phyloP scores from a whole-genome alignment of 257 asterid species.

The Salvia hispanica region DNA sequence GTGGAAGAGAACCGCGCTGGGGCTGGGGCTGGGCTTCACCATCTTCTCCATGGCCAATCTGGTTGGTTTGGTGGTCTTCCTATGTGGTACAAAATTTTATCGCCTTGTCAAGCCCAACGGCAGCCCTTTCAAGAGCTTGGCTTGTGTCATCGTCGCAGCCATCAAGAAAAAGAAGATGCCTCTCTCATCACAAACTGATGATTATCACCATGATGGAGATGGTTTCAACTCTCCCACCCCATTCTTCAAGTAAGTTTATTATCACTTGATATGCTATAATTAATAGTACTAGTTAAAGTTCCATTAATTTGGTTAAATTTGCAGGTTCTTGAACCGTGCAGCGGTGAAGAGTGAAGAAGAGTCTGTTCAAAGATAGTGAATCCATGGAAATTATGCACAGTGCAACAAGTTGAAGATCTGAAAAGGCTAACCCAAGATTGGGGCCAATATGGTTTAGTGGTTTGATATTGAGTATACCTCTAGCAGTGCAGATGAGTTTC shows the following conservation, averaged over 20 bases:
- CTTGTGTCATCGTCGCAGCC: constrained; percentile 55
- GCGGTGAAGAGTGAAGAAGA: constrained; percentile 50
- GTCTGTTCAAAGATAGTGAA: constrained; percentile 27
- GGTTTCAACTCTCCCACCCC: constrained; percentile 25
- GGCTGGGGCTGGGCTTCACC: constrained; percentile 48
- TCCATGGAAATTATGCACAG: constrained; percentile 53
- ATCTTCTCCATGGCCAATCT: constrained; percentile 50
- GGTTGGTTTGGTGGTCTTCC: constrained; percentile 46
- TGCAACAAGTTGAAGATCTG: constrained; percentile 66
- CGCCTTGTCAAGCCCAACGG: constrained; percentile 47
- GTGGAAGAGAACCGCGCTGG: constrained; percentile 64
- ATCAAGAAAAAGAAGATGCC: constrained; percentile 42
- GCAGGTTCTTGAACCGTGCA: constrained; percentile 71
- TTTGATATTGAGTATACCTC: constrained; percentile 53
- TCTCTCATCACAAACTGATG: constrained; percentile 40
- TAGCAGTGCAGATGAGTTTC: constrained; percentile 58
- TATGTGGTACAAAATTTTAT: constrained; percentile 47
- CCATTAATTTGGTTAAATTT: too few relatives aligned
- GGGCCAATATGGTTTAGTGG: constrained; percentile 73
- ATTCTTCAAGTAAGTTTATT: constrained; percentile 34
- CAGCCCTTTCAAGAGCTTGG: constrained; percentile 60
- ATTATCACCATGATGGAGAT: constrained; percentile 44
- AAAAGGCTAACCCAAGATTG: constrained; percentile 56
- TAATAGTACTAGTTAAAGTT: too few relatives aligned
- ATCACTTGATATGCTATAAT: too few relatives aligned